These are phyloP conservation scores for Hygrophila difformis DNA, from an alignment of 257 asterid species.

Conservation along the genomic window DNA sequence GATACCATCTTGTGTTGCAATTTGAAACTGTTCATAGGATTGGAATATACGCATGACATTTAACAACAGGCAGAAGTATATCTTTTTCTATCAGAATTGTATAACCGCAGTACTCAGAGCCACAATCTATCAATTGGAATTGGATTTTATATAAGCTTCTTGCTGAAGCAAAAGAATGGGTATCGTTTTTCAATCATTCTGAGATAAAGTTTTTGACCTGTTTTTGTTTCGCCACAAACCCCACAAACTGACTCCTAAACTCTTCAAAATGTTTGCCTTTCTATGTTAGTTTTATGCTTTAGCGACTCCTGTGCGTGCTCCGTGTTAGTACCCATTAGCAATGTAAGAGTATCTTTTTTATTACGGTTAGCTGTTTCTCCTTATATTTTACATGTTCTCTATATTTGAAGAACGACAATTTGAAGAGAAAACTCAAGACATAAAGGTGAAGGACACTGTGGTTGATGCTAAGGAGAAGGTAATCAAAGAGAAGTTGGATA, in stretches of 20 bases:
- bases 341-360: background rate
- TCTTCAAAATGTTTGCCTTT: no score
- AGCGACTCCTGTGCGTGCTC: background rate
- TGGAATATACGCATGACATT: no score
- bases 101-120: background rate
- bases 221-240: background rate
- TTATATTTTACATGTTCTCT: conserved; percentile 2
- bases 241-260: no score
- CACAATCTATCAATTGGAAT: background rate
- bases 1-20: no score
- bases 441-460: conserved; percentile 43
- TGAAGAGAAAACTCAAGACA: conserved; percentile 48
- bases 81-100: background rate
- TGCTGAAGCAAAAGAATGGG: background rate
- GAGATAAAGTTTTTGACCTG: background rate
- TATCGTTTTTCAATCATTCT: background rate
- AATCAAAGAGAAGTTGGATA: conserved; percentile 44
- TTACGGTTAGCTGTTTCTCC: conserved; percentile 2
- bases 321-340: background rate
- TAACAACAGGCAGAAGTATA: no score
- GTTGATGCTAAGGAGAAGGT: conserved; percentile 51
- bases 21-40: no score
- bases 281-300: background rate
- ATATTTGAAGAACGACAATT: conserved; percentile 35
- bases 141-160: background rate